Evolutionary conservation across 2,329 filamentous ascomycete genomes (phyloP).

Genomic region (Penicillium brasilianum): DNA sequence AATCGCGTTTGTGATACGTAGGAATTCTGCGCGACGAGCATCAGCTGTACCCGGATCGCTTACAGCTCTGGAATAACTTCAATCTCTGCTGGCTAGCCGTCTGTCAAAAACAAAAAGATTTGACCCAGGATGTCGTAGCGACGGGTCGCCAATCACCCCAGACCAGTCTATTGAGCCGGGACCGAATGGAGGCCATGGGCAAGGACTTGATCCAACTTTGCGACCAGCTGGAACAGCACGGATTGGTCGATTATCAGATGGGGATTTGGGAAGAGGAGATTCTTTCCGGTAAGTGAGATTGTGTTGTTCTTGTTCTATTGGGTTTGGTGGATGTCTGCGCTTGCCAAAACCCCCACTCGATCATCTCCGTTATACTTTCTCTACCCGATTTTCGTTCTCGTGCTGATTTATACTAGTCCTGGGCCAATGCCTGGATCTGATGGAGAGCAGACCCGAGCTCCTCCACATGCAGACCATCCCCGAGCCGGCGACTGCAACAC

Average conservation of each 20-base stretch:
- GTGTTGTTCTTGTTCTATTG: background rate
- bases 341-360: background rate
- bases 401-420: conserved; percentile 49
- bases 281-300: conserved; percentile 69
- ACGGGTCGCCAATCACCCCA: conserved; percentile 62
- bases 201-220: conserved; percentile 81
- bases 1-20: conserved; percentile 49
- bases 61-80: conserved; percentile 91
- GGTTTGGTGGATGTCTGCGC: background rate
- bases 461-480: conserved; percentile 28
- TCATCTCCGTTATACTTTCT: background rate
- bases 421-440: conserved; percentile 58
- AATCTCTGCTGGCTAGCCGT: conserved; percentile 89
- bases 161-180: conserved; percentile 68
- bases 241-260: conserved; percentile 97
- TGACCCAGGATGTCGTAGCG: conserved; percentile 65
- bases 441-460: conserved; percentile 47
- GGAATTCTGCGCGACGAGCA: conserved; percentile 85
- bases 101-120: conserved; percentile 81
- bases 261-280: conserved; percentile 96
- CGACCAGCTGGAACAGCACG: conserved; percentile 84
- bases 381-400: background rate
- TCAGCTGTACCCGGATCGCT: conserved; percentile 72
- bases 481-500: conserved; percentile 28
- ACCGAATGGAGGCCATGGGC: conserved; percentile 77